Base-by-base conservation (phyloP, 2,329 filamentous ascomycete genomes). In the Trichoderma koningiopsis region DNA sequence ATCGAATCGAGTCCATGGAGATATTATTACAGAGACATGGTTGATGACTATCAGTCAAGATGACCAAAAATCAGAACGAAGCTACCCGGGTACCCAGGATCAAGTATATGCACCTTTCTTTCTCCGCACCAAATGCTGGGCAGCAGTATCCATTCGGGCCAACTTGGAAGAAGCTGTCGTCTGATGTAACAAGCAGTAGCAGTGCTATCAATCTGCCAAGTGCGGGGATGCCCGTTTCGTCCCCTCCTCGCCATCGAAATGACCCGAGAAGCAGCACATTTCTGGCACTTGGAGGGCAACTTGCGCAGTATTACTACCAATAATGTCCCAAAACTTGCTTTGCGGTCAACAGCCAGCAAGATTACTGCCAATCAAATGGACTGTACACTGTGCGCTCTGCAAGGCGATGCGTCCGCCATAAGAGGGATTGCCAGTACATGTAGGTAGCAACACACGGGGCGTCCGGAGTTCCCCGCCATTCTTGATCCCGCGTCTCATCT, bases 141-240 rank as follows among this genome's bases (percentile, higher is more conserved):
- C 40, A 19, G 40, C 40, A n/a, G 16, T 19, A 8, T 19, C n/a
- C 2, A 24, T 6, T 24, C 7, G n/a, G 22, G 16, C n/a, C n/a
- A 24, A 49, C 8, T 49, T 49, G 22, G 22, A 27, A 27, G 47
- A 49, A 49, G 47, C 47, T 27, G 22, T 47, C 29, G 31, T 63
- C 43, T 4, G 13, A 27, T 35, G n/a, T 52, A 43, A 43, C 40
- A 2, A n/a, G 16, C 19, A 43, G 14, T 14, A 19, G 37, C n/a
- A n/a, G 5, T 40, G 19, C 5, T n/a, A 33, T 27, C 6, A 8
- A 31, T 14, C 11, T 63, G 43, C 43, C 43, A 63, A 63, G 60
- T 53, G 60, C 60, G 60, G 60, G 60, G 60, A 63, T 62, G 29
- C 60, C 43, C n/a, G 60, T 16, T 35, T 52, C 60, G 24, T 35